Percentiles rank a stretch among this genome's conserved stretches.
phyloP scores from a whole-genome alignment of 2,329 filamentous ascomycete genomes.

The Lecanicillium sp. region DNA sequence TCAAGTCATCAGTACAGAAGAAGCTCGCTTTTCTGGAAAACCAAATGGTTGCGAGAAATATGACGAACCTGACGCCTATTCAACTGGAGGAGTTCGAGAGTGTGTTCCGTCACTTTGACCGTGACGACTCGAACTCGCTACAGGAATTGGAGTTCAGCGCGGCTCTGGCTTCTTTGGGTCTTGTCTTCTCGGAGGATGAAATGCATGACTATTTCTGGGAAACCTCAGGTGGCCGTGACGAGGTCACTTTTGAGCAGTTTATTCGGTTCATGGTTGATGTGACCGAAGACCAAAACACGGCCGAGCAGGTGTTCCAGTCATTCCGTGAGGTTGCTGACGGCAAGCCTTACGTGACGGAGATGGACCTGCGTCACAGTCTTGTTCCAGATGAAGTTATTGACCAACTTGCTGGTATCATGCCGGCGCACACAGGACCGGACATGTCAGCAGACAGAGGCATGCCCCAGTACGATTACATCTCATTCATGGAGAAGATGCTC shows the following conservation, averaged over 20 bases:
- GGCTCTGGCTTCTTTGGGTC: constrained; percentile 84
- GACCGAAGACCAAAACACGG: constrained; percentile 97
- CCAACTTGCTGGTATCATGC: constrained; percentile 82
- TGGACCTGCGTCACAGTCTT: constrained; percentile 89
- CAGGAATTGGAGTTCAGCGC: constrained; percentile 95
- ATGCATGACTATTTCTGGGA: constrained; percentile 94
- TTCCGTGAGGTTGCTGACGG: constrained; percentile 97
- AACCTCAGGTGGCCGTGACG: constrained; percentile 70
- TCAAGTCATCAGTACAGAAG: constrained; percentile 88
- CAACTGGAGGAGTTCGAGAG: constrained; percentile 98
- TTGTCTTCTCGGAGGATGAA: constrained; percentile 95
- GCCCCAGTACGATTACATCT: constrained; percentile 92
- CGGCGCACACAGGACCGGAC: constrained; percentile 75
- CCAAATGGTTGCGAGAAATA: constrained; percentile 94
- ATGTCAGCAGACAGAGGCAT: constrained; percentile 76
- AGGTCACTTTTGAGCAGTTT: constrained; percentile 96
- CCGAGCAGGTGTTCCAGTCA: constrained; percentile 96
- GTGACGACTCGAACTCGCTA: constrained; percentile 82
- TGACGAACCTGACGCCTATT: constrained; percentile 98
- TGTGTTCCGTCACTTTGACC: constrained; percentile 96
- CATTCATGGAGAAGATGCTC: constrained; percentile 90
- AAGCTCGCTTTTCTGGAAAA: constrained; percentile 96
- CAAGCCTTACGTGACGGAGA: constrained; percentile 97
- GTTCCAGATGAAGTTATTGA: constrained; percentile 98
- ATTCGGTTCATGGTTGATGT: constrained; percentile 99